A percentile compares a stretch with the other conserved stretches of the same genome.
Evolutionary conservation across 1,284 basidiomycete genomes (phyloP).

Genomic region (Agaricales sp.): DNA sequence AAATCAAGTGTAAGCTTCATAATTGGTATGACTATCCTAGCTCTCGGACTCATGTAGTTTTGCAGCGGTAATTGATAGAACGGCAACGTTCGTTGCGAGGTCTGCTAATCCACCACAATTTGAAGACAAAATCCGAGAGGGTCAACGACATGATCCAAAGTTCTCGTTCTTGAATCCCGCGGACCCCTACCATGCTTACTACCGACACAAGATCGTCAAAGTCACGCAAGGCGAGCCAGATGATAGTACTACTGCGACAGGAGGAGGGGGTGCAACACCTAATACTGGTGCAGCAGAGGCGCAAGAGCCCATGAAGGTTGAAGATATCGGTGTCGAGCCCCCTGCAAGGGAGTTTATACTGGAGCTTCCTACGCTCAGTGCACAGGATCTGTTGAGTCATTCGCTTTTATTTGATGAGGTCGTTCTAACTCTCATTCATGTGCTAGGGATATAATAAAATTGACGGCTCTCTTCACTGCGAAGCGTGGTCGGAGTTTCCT

Average conservation of each 20-base stretch:
- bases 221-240: slow-evolving; percentile 70
- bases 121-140: slow-evolving; percentile 92
- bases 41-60: slow-evolving; percentile 8
- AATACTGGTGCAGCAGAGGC: slow-evolving; percentile 17
- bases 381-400: slow-evolving; percentile 76
- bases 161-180: slow-evolving; percentile 93
- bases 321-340: slow-evolving; percentile 71
- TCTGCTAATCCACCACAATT: slow-evolving; percentile 84
- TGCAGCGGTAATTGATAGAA: slow-evolving; percentile 90
- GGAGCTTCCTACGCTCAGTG: slow-evolving; percentile 83
- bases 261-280: slow-evolving; percentile 26
- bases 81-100: slow-evolving; percentile 87
- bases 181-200: slow-evolving; percentile 97
- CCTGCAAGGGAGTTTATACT: slow-evolving; percentile 78
- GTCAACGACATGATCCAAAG: slow-evolving; percentile 89
- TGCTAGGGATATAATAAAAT: slow-evolving; percentile 76
- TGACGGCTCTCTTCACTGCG: slow-evolving; percentile 95
- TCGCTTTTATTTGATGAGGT: slow-evolving; percentile 7
- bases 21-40: slow-evolving; percentile 4
- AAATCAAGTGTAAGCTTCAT: slow-evolving; percentile 72
- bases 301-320: neutral
- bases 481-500: slow-evolving; percentile 86
- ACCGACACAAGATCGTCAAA: slow-evolving; percentile 79
- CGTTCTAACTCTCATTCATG: slow-evolving; percentile 2
- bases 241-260: slow-evolving; percentile 36